Evolutionary conservation across 108 stramenopile species (phyloP), one percentile per base, ranked within the genome.

Genomic region (Chaetoceros tenuissimus): DNA sequence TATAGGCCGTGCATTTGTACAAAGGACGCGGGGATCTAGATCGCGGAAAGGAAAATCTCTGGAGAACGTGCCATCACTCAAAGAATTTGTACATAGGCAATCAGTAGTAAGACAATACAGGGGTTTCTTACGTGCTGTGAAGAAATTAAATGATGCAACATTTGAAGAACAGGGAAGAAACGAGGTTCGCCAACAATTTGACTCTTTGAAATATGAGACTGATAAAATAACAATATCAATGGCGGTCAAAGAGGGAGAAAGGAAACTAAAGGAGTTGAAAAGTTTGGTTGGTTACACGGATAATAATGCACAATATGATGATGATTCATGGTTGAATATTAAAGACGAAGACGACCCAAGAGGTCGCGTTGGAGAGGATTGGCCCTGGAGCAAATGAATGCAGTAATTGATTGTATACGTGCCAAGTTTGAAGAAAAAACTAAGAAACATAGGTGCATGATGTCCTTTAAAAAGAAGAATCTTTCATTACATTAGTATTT

Each of bases 241-340:
- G 66, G 71, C 77, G 1, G 53, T 70, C 43, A 40, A 62, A 29
- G 82, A 87, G 54, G 85, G 85, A 18, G 80, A 83, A 31, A 71
- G 78, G 1, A 53, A 58, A 34, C 66, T 81, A 3, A 59, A 73
- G 46, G 76, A 87, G 48, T 28, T 87, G 1, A 62, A 74, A 50
- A 47, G 61, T 30, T 65, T 81, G 44, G 79, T 80, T 17, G 85
- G 85, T n/a, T 57, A 69, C 44, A 57, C 50, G 40, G 57, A 59
- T 20, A 57, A 57, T 26, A 63, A 51, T 47, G 51, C 79, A 30
- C 5, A 40, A 40, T 40, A 10, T 13, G 71, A 79, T 34, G 58
- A 43, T 7, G 78, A 84, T 55, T 84, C 82, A 13, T 87, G 85
- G 85, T 65, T 87, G 25, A 82, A 87, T 55, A 87, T 72, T 7